Conservation (phyloP, 805 yeast genomes). For the Sugiyamaella floridensis region DNA sequence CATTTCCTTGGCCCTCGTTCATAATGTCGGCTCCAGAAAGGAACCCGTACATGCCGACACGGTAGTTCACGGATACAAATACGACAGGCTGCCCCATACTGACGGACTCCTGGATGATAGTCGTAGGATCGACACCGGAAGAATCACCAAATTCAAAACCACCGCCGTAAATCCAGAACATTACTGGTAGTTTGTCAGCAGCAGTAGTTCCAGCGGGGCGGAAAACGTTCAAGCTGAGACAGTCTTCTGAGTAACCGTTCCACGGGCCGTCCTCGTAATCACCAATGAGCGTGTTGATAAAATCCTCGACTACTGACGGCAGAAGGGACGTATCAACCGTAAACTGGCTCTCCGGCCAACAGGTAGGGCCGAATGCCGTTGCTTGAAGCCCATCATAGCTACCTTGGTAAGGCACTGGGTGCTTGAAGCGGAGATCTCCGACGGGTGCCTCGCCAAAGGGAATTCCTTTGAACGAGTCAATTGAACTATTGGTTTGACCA, state of each 20-base stretch:
- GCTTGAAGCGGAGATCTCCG: constrained; percentile 23
- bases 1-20: constrained; percentile 25
- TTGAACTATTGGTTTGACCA: not conserved
- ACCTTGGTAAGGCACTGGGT: constrained; percentile 13
- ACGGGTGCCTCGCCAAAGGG: constrained; percentile 29
- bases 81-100: constrained; percentile 16
- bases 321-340: not conserved
- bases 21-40: constrained; percentile 23
- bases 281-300: not conserved
- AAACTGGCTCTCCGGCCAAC: not conserved
- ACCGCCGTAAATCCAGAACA: constrained; percentile 33
- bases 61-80: constrained; percentile 28
- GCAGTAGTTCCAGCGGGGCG: constrained; percentile 17
- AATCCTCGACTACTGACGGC: not conserved
- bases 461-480: constrained; percentile 18
- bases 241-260: constrained; percentile 22
- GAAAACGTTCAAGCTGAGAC: constrained; percentile 25
- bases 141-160: constrained; percentile 24
- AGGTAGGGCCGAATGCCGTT: constrained; percentile 11
- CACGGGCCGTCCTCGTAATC: not conserved
- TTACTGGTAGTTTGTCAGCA: constrained; percentile 20
- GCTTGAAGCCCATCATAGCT: constrained; percentile 14
- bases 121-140: constrained; percentile 14
- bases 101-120: constrained; percentile 10
- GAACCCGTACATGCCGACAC: constrained; percentile 33